Base-by-base conservation (phyloP, 2,329 filamentous ascomycete genomes). In the Sclerotinia minor region DNA sequence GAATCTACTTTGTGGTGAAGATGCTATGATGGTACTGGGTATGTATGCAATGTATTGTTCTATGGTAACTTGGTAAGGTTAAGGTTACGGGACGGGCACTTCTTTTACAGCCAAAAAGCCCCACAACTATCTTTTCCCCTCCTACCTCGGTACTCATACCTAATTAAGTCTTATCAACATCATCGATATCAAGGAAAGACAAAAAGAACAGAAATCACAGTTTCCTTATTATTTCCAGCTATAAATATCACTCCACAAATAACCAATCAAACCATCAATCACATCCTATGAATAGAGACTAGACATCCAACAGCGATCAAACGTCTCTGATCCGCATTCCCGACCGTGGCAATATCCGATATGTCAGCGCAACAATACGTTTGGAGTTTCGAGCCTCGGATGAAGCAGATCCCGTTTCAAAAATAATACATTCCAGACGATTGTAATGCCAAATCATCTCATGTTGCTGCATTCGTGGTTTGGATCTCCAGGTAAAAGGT, bases 371-470 rank as follows among this genome's bases (percentile, higher is more conserved):
- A n/a, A 41, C 41, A 26, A 44, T n/a, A 24, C 32, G 24, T 13
- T 44, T 44, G 5, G 19, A 29, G 41, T 58, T 38, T 59, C 54
- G 41, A 32, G 15, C 55, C 64, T 60, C 64, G 64, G 64, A 66
- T 66, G 45, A 66, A 60, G 54, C 45, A 44, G 29, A n/a, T 21
- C 29, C n/a, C 32, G 64, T 52, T 21, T 60, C 64, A 15, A 66
- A 50, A 60, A n/a, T 29, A 38, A 38, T 47, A 35, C 38, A 58
- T 65, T 65, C 63, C 38, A 47, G 19, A 57, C 63, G 38, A 47
- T 7, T 65, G 4, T 47, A 38, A 65, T 55, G 5, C 26, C 8
- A 26, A 32, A 54, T 44, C 61, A 32, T 57, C 49, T 29, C 21
- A 64, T 44, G 21, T 24, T 47, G 35, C 35, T 29, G 26, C 50